Percentiles rank a stretch among this genome's conserved stretches.
These are phyloP conservation scores for Lathyrus aphaca DNA, from an alignment of 306 rosid species.

Conservation along the genomic window DNA sequence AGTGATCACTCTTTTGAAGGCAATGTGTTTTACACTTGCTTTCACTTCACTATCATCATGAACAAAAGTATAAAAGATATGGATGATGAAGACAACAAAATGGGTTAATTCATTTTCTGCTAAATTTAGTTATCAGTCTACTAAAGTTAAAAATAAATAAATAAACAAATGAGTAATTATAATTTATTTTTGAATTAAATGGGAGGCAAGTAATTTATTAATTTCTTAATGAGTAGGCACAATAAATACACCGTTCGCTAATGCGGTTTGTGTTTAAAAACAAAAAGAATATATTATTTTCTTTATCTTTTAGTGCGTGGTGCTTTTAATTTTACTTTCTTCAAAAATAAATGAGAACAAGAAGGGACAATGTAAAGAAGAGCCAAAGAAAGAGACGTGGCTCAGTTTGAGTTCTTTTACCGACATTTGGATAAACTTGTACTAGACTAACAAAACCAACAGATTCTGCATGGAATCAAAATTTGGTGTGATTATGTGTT, in stretches of 20 bases:
- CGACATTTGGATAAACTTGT: conserved; percentile 37
- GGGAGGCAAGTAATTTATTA: background rate
- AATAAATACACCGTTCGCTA: conserved; percentile 12
- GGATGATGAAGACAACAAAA: background rate
- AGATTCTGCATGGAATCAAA: conserved; percentile 44
- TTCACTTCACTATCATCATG: background rate
- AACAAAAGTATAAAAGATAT: background rate
- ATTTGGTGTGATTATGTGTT: conserved; percentile 38
- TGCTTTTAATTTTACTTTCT: background rate
- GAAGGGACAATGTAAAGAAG: conserved; percentile 6
- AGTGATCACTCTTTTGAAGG: background rate
- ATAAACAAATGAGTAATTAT: background rate
- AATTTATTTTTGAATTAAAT: background rate
- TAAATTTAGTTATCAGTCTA: background rate
- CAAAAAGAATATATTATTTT: conserved; percentile 27
- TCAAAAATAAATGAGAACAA: conserved; percentile 32
- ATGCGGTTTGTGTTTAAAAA: background rate
- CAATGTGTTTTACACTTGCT: background rate
- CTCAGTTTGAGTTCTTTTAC: conserved; percentile 31
- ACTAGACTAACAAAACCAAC: conserved; percentile 9
- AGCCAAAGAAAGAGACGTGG: conserved; percentile 38
- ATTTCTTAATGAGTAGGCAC: conserved; percentile 30
- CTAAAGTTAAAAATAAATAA: background rate
- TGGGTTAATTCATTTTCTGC: background rate
- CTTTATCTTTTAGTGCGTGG: conserved; percentile 22